Evolutionary conservation across 1,284 basidiomycete species (phyloP).

Genomic region (Xerocomus nothofagi): DNA sequence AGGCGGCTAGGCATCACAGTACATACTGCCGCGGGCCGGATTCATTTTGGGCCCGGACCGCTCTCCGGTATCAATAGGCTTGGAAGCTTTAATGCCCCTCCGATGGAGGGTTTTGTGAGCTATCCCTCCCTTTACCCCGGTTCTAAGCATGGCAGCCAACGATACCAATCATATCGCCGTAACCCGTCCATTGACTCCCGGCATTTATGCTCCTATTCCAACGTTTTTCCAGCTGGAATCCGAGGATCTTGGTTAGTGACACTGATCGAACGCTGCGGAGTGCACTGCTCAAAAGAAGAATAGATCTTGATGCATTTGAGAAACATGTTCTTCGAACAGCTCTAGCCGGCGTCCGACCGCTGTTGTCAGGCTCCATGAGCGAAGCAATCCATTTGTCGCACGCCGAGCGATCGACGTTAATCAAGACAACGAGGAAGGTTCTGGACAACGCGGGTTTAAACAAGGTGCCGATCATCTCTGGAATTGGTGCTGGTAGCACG

Average conservation of each 20-base stretch:
- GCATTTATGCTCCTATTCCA: conserved; percentile 84
- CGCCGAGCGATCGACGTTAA: conserved; percentile 68
- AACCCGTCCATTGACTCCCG: conserved; percentile 64
- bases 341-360: conserved; percentile 69
- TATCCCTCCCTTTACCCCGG: not conserved
- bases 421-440: conserved; percentile 68
- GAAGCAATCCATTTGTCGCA: conserved; percentile 81
- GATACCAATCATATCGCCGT: conserved; percentile 27
- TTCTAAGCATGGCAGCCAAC: conserved; percentile 31
- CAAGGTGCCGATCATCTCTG: conserved; percentile 73
- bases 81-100: conserved; percentile 12
- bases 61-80: not conserved
- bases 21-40: conserved; percentile 7
- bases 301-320: conserved; percentile 74
- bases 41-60: conserved; percentile 13
- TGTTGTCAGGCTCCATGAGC: conserved; percentile 84
- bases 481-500: conserved; percentile 81
- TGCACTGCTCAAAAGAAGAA: conserved; percentile 1
- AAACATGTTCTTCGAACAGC: conserved; percentile 73
- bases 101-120: not conserved
- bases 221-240: conserved; percentile 76
- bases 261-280: not conserved
- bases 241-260: conserved; percentile 76
- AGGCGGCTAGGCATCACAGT: too few species aligned
- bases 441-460: conserved; percentile 66